Base-by-base conservation (phyloP, 768 basidiomycete genomes). In the Pulveroboletus sp. region DNA sequence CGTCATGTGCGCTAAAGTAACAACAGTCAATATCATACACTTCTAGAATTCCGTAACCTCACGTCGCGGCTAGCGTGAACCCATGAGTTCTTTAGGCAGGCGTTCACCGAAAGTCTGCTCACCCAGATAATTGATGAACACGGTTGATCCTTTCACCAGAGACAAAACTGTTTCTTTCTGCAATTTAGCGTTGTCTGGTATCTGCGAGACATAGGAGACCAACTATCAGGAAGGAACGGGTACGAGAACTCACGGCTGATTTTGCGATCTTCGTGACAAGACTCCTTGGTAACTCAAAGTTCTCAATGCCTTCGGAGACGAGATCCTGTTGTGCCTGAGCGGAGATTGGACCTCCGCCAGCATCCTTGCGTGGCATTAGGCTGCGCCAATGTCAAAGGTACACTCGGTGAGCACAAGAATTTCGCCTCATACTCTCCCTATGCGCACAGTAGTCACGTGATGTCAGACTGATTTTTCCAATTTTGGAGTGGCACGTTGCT, bases 71-170 rank as follows among this genome's bases (percentile, higher is more conserved):
- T 80, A 51, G 50, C 43, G 6, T 21, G 17, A 46, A 32, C 38
- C 8, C 13, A 21, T 57, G 26, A 54, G 53, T 28, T 18, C 21
- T 4, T 38, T 27, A 4, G n/a, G 48, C 9, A 21, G 6, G 17
- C 35, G 18, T 43, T 3, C 33, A 18, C 26, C 15, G 6, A 26
- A 11, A 18, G 11, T 9, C 8, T 15, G 37, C 84, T 57, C 65
- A 87, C 94, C 86, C 8, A 98, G 74, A 59, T 93, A 95, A 66
- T 89, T 94, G 57, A 99, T 93, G 67, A 97, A 98, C 45, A 97
- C 87, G 0, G 94, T 94, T 4, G 93, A 91, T 28, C 86, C 86
- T 64, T 93, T 93, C 13, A 88, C 76, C 9, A 96, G 75, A 11
- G 92, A 89, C 1, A 88, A 66, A 0, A 93, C 82, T 0, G 89